Conservation (phyloP, 2,329 filamentous ascomycete species). For the Nemania bipapillata region DNA sequence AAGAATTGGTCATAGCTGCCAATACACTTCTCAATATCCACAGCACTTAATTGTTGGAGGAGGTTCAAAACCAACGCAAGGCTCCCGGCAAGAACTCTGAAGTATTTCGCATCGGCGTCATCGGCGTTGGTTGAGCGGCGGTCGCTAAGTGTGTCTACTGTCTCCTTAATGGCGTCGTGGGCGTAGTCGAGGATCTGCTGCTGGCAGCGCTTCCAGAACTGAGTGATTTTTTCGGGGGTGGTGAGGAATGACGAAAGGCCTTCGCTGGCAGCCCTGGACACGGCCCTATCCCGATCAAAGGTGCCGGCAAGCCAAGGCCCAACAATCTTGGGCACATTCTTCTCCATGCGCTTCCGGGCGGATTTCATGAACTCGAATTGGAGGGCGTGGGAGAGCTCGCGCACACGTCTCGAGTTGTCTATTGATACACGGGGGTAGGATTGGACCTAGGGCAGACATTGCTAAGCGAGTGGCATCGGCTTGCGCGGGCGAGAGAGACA, state of each 20-base stretch:
- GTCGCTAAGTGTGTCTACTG: slow-evolving; percentile 83
- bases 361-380: slow-evolving; percentile 72
- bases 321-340: slow-evolving; percentile 78
- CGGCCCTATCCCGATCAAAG: slow-evolving; percentile 84
- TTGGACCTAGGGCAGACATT: slow-evolving; percentile 69
- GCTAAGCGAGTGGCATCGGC: slow-evolving; percentile 22
- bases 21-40: slow-evolving; percentile 69
- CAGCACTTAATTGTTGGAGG: slow-evolving; percentile 59
- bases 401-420: slow-evolving; percentile 86
- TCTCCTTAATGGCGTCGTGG: slow-evolving; percentile 82
- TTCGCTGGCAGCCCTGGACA: slow-evolving; percentile 79
- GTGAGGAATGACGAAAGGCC: slow-evolving; percentile 80
- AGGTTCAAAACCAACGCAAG: slow-evolving; percentile 67
- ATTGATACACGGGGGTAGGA: slow-evolving; percentile 90
- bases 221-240: slow-evolving; percentile 79
- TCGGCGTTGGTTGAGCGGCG: slow-evolving; percentile 84
- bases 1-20: slow-evolving; percentile 74
- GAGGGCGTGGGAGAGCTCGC: slow-evolving; percentile 82
- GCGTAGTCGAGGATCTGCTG: slow-evolving; percentile 83
- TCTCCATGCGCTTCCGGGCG: slow-evolving; percentile 84
- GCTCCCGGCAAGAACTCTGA: slow-evolving; percentile 72
- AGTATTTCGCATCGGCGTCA: slow-evolving; percentile 86
- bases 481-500: slow-evolving; percentile 20
- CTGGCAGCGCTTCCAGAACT: slow-evolving; percentile 85
- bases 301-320: slow-evolving; percentile 91